These are phyloP conservation scores for Fusarium incarnatum DNA, from an alignment of 2,329 filamentous ascomycete species.

Conservation along the genomic window DNA sequence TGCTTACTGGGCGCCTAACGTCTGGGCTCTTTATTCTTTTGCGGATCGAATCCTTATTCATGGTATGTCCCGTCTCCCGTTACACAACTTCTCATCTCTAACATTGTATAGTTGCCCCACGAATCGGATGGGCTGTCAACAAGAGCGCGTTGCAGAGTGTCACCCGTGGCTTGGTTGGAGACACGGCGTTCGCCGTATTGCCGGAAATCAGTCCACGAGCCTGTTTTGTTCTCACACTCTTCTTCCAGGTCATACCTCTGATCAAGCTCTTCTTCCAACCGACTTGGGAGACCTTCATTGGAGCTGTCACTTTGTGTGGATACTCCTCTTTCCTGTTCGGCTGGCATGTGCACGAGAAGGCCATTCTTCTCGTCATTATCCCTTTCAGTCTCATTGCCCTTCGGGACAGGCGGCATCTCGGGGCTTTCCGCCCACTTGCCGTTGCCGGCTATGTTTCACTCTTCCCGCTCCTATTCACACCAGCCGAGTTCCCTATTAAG, in stretches of 20 bases:
- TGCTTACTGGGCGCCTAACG: conserved; percentile 97
- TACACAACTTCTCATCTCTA: conserved; percentile 6
- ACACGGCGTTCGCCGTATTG: conserved; percentile 92
- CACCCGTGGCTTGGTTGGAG: conserved; percentile 91
- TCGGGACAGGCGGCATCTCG: conserved; percentile 88
- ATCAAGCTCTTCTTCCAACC: conserved; percentile 84
- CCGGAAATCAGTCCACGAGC: conserved; percentile 83
- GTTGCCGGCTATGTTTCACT: conserved; percentile 95
- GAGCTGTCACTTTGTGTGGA: conserved; percentile 89
- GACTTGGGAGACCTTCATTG: conserved; percentile 90
- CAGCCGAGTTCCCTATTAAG: conserved; percentile 93
- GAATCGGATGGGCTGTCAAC: conserved; percentile 79
- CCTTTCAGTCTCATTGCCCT: conserved; percentile 94
- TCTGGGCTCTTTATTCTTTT: conserved; percentile 98
- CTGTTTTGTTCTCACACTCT: conserved; percentile 85
- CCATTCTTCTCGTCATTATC: conserved; percentile 91
- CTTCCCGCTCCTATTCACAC: conserved; percentile 92
- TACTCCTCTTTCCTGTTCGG: conserved; percentile 98
- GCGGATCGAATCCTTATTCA: conserved; percentile 84
- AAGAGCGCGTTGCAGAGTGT: conserved; percentile 84
- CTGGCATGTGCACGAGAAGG: conserved; percentile 99
- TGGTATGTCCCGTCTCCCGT: conserved; percentile 62
- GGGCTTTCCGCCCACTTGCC: conserved; percentile 90
- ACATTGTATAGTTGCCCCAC: conserved; percentile 75
- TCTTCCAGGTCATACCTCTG: conserved; percentile 84